Evolutionary conservation across 441 rosid species (phyloP).

Genomic region (Capsella rubella): DNA sequence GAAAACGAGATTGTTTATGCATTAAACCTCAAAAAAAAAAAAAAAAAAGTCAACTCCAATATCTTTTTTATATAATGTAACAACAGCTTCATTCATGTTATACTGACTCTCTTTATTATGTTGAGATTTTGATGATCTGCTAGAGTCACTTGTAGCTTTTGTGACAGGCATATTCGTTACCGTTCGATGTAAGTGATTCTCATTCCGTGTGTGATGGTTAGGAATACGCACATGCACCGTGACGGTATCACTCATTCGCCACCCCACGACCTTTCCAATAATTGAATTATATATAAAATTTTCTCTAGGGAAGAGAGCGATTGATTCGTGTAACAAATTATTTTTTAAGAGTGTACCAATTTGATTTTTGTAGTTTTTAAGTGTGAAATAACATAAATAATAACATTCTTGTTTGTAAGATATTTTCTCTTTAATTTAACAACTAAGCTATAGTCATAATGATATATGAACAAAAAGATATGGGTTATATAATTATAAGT

Average conservation of each 20-base stretch:
- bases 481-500: no score
- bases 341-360: not conserved
- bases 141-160: conserved; percentile 22
- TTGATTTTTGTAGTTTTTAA: not conserved
- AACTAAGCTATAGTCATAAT: no score
- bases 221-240: conserved; percentile 35
- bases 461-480: no score
- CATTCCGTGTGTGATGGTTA: not conserved
- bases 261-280: conserved; percentile 44
- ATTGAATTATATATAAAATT: conserved; percentile 29
- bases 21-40: conserved; percentile 27
- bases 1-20: conserved; percentile 22
- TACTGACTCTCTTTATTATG: conserved; percentile 36
- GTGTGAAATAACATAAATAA: not conserved
- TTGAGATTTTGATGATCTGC: conserved; percentile 33
- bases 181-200: conserved; percentile 36
- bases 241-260: conserved; percentile 42
- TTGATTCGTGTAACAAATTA: conserved; percentile 30
- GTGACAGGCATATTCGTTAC: conserved; percentile 38
- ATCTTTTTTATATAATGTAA: conserved; percentile 20
- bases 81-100: conserved; percentile 34
- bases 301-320: conserved; percentile 28
- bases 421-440: no score
- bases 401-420: no score
- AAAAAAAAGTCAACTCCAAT: conserved; percentile 42